phyloP scores from a whole-genome alignment of 805 yeast genomes.

The Candida xiaguanensis region DNA sequence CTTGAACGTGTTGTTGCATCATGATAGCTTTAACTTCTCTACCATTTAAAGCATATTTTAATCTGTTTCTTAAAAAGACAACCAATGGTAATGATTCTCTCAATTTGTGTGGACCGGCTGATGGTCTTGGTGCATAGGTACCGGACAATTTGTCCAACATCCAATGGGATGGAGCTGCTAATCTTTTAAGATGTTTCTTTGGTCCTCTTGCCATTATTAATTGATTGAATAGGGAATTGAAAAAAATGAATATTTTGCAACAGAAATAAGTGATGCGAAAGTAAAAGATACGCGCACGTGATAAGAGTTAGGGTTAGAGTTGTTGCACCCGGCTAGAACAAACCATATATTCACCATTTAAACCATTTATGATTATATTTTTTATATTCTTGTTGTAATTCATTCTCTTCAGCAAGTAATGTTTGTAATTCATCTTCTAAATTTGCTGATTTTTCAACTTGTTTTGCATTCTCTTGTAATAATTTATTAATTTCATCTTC shows the following conservation, averaged over 20 bases:
- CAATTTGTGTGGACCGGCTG: constrained; percentile 99
- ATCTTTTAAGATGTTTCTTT: constrained; percentile 99
- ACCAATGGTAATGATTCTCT: constrained; percentile 97
- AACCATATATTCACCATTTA: constrained; percentile 8
- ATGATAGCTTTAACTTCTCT: constrained; percentile 98
- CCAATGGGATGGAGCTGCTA: constrained; percentile 99
- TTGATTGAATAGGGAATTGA: neutral
- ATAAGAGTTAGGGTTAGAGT: neutral
- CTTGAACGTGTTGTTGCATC: constrained; percentile 98
- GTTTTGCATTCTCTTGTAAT: constrained; percentile 32
- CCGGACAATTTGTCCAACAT: constrained; percentile 99
- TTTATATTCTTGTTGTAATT: constrained; percentile 19
- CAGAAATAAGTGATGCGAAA: neutral
- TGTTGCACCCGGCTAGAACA: neutral
- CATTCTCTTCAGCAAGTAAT: constrained; percentile 24
- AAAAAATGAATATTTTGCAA: neutral
- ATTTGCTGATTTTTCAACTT: constrained; percentile 35
- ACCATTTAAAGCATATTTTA: constrained; percentile 98
- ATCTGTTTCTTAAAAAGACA: constrained; percentile 96
- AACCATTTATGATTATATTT: constrained; percentile 27
- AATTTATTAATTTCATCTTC: constrained; percentile 35
- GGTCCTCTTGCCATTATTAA: constrained; percentile 25
- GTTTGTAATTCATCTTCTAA: constrained; percentile 34
- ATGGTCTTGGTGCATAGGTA: constrained; percentile 99
- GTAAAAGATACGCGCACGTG: neutral